These are phyloP conservation scores for Baorangia bicolor DNA, from an alignment of 768 basidiomycete species.

Conservation along the genomic window DNA sequence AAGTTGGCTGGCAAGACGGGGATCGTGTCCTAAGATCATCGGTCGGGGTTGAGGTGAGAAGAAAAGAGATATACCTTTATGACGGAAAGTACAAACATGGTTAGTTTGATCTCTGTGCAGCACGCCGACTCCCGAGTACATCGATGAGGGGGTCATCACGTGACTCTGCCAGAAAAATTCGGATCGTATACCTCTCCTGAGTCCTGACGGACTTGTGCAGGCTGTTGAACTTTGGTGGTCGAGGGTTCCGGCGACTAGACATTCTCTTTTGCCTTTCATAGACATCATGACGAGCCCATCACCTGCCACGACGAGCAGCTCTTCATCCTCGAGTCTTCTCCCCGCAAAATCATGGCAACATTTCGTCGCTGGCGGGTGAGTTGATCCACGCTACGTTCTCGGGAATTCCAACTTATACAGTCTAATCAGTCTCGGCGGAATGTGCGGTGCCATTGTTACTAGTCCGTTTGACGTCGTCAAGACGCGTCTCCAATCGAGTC, in stretches of 20 bases:
- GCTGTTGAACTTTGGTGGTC: background rate
- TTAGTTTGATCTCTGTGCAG: background rate
- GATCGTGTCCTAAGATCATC: slow-evolving; percentile 71
- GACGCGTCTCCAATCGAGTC: slow-evolving; percentile 90
- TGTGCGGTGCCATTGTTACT: slow-evolving; percentile 96
- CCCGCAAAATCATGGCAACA: slow-evolving; percentile 84
- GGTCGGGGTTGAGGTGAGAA: background rate
- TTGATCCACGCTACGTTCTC: slow-evolving; percentile 2
- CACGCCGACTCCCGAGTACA: too few species aligned
- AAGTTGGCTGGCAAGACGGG: slow-evolving; percentile 89
- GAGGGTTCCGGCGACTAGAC: background rate
- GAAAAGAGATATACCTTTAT: slow-evolving; percentile 34
- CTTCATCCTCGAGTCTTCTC: slow-evolving; percentile 39
- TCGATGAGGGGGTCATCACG: slow-evolving; percentile 9
- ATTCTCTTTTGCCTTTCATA: background rate
- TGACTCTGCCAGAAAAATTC: slow-evolving; percentile 11
- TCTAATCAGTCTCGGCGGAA: slow-evolving; percentile 79
- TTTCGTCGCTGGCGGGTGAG: slow-evolving; percentile 85
- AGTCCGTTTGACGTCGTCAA: slow-evolving; percentile 99
- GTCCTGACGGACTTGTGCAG: background rate
- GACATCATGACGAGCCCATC: slow-evolving; percentile 15
- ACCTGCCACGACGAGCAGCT: slow-evolving; percentile 15
- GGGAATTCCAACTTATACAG: slow-evolving; percentile 3
- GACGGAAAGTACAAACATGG: slow-evolving; percentile 49
- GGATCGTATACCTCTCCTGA: background rate